Evolutionary conservation across 1,284 basidiomycete genomes (phyloP).

Genomic region (Ganoderma leucocontextum): DNA sequence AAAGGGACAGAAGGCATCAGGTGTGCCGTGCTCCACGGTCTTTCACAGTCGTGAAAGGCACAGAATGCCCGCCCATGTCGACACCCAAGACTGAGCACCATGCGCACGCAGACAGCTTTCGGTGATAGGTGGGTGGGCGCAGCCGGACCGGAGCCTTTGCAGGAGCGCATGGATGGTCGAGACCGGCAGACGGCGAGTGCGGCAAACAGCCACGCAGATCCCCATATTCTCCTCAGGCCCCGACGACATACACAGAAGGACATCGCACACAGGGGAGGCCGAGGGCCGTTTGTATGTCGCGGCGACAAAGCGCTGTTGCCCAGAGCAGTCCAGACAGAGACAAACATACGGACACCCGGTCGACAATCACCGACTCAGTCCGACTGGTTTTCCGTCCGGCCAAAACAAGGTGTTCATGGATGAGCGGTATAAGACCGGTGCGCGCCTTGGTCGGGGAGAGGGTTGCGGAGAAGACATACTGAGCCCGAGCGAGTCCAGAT

Average conservation of each 20-base stretch:
- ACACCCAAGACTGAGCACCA: neutral
- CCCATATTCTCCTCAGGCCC: neutral
- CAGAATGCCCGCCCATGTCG: neutral
- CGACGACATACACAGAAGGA: neutral
- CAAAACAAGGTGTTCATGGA: neutral
- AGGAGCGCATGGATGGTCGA: neutral
- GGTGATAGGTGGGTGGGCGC: constrained; percentile 1
- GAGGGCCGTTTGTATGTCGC: neutral
- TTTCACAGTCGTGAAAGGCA: neutral
- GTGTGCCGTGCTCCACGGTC: neutral
- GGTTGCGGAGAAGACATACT: neutral
- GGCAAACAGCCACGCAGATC: constrained; percentile 1
- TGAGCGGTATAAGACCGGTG: neutral
- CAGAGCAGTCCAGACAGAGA: neutral
- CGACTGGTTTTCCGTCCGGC: neutral
- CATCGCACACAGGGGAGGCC: neutral
- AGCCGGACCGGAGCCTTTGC: neutral
- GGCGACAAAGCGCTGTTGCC: neutral
- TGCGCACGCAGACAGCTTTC: neutral
- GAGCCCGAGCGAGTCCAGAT: neutral
- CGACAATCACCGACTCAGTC: neutral
- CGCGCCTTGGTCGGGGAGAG: neutral
- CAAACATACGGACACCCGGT: neutral
- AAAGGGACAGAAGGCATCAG: neutral
- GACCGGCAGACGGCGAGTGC: neutral